These are phyloP conservation scores for Carex arenaria DNA, from an alignment of 202 grass and related monocot species.

Conservation along the genomic window DNA sequence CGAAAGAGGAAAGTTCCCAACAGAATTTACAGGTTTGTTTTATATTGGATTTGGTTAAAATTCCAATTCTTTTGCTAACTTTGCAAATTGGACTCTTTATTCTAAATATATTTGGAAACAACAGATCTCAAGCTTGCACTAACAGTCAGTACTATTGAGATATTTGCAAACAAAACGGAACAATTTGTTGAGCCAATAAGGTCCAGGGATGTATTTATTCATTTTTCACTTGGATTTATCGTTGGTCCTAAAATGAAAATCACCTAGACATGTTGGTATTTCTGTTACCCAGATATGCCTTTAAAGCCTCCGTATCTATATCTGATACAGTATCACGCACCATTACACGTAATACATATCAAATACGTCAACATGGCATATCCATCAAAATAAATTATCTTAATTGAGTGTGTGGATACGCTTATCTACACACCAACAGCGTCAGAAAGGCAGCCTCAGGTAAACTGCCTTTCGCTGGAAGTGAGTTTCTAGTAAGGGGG, in stretches of 20 bases:
- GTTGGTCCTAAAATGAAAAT: background rate
- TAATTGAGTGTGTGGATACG: background rate
- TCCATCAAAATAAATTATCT: background rate
- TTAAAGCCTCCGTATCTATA: background rate
- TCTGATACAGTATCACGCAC: background rate
- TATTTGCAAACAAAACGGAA: conserved; percentile 12
- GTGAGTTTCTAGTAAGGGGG: background rate
- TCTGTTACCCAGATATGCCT: background rate
- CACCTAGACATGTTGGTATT: background rate
- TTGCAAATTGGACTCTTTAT: background rate
- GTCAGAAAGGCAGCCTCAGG: background rate
- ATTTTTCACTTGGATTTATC: background rate
- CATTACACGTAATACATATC: background rate
- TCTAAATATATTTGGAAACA: background rate
- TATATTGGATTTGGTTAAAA: background rate
- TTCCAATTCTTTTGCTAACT: background rate
- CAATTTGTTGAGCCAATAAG: background rate
- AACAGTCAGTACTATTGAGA: background rate
- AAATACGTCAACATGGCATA: background rate
- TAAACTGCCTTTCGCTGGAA: background rate
- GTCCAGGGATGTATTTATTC: background rate
- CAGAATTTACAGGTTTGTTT: conserved; percentile 23
- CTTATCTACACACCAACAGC: background rate
- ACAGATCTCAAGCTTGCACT: background rate
- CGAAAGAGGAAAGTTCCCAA: conserved; percentile 37